phyloP scores from a whole-genome alignment of 257 asterid genomes.

The Ligustrum vulgare region DNA sequence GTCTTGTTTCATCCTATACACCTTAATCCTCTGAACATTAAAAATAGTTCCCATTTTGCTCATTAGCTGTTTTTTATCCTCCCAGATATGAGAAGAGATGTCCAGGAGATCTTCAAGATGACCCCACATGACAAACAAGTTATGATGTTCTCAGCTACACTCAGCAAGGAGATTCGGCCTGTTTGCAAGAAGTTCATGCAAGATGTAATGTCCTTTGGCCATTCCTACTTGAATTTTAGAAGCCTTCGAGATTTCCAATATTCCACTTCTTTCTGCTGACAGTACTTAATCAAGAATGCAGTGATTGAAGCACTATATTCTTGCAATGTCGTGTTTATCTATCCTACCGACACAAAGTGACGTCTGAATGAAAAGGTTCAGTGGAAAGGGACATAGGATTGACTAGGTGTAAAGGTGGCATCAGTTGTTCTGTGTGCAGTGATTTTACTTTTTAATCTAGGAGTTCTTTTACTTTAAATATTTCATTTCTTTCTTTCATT shows the following conservation, averaged over 20 bases:
- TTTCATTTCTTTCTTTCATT: conserved; percentile 1
- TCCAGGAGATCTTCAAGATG: conserved; percentile 89
- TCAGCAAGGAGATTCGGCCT: conserved; percentile 59
- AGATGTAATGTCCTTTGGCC: conserved; percentile 57
- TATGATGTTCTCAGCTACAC: conserved; percentile 59
- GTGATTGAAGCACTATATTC: conserved; percentile 50
- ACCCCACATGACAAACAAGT: conserved; percentile 68
- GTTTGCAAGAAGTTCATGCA: conserved; percentile 60
- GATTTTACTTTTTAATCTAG: conserved; percentile 2
- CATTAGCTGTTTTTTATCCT: background rate
- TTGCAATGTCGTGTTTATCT: conserved; percentile 39
- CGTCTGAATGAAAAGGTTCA: conserved; percentile 25
- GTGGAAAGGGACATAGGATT: conserved; percentile 20
- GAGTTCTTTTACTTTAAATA: conserved; percentile 2
- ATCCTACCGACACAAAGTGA: conserved; percentile 31
- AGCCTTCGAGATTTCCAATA: conserved; percentile 54
- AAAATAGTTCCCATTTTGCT: conserved; percentile 1
- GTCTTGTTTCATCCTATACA: conserved; percentile 6
- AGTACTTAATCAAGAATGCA: conserved; percentile 42
- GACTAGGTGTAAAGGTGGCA: conserved; percentile 16
- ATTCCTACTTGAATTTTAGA: conserved; percentile 41
- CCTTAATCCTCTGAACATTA: background rate
- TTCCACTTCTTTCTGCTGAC: conserved; percentile 56
- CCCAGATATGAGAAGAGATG: conserved; percentile 94
- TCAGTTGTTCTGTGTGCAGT: conserved; percentile 11